Evolutionary conservation across 2,329 filamentous ascomycete species (phyloP).

Genomic region (Colletotrichum sp.): DNA sequence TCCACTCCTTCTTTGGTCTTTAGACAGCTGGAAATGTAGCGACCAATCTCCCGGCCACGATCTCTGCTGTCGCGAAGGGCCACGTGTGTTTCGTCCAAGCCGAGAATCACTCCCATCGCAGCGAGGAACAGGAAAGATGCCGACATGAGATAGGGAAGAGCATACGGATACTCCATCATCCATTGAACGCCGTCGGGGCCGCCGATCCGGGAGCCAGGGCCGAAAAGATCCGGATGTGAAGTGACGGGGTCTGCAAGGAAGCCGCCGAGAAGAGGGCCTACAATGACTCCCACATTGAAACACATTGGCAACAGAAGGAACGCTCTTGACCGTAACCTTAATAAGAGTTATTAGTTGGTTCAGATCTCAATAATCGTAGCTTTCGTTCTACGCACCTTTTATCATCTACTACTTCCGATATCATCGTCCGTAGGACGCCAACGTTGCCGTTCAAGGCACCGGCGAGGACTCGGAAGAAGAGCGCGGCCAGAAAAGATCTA

Average conservation of each 20-base stretch:
- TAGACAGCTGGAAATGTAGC: neutral
- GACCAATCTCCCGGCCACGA: neutral
- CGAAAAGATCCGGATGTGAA: conserved; percentile 23
- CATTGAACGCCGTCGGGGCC: conserved; percentile 22
- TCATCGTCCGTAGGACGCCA: conserved; percentile 25
- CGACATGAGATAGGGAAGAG: conserved; percentile 25
- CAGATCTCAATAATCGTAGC: neutral
- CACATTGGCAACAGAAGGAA: conserved; percentile 27
- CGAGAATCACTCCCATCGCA: conserved; percentile 24
- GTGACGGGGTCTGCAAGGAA: conserved; percentile 26
- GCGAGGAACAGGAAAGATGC: conserved; percentile 18
- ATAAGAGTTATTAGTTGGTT: neutral
- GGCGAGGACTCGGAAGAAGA: conserved; percentile 24
- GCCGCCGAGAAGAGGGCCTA: conserved; percentile 27
- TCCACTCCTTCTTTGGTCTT: neutral
- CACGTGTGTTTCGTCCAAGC: conserved; percentile 24
- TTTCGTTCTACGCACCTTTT: conserved; percentile 5
- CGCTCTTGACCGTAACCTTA: conserved; percentile 18
- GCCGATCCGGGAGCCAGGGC: conserved; percentile 23
- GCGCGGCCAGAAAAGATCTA: conserved; percentile 53
- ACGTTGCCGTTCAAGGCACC: conserved; percentile 26
- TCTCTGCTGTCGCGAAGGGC: neutral
- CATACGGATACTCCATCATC: conserved; percentile 26
- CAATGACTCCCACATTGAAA: conserved; percentile 27
- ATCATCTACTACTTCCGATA: conserved; percentile 26